Conservation (phyloP, 352 stramenopile genomes). For the Pythium monospermum region DNA sequence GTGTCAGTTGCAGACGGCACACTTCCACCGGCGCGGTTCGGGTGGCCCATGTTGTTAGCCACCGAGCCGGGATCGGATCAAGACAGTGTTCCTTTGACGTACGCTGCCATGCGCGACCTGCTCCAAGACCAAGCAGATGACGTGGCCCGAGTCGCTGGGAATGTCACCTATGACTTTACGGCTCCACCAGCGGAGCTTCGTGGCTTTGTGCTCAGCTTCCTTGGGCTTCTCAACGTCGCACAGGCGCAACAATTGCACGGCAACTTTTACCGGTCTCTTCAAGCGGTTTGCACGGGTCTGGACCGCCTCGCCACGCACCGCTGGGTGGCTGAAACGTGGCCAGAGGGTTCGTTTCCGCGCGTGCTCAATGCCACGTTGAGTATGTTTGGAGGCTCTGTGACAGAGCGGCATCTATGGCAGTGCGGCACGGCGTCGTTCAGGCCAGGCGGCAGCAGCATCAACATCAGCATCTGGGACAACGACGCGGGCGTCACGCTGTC, state of each 20-base stretch:
- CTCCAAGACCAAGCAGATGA: conserved; percentile 28
- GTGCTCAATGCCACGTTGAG: conserved; percentile 38
- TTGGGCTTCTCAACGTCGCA: conserved; percentile 54
- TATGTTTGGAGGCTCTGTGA: conserved; percentile 50
- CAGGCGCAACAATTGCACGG: conserved; percentile 36
- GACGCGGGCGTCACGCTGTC: conserved; percentile 67
- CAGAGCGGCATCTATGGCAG: conserved; percentile 58
- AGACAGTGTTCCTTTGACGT: conserved; percentile 12
- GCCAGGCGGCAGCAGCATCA: conserved; percentile 33
- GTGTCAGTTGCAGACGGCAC: conserved; percentile 1
- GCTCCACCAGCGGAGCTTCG: conserved; percentile 38
- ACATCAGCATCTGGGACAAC: conserved; percentile 77
- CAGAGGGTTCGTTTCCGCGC: conserved; percentile 32
- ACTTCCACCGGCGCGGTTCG: conserved; percentile 33
- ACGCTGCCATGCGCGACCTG: conserved; percentile 19
- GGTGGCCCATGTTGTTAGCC: conserved; percentile 16
- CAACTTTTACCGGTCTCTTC: conserved; percentile 34
- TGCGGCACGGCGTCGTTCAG: conserved; percentile 49
- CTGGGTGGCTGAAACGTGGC: conserved; percentile 58
- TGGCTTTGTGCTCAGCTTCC: conserved; percentile 57
- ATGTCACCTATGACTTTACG: conserved; percentile 25
- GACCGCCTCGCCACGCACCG: conserved; percentile 52
- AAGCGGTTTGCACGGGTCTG: conserved; percentile 45
- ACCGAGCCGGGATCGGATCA: neutral
- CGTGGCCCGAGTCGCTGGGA: conserved; percentile 6